Base-by-base conservation (phyloP, 2,329 filamentous ascomycete species). In the Penicillium sp. region DNA sequence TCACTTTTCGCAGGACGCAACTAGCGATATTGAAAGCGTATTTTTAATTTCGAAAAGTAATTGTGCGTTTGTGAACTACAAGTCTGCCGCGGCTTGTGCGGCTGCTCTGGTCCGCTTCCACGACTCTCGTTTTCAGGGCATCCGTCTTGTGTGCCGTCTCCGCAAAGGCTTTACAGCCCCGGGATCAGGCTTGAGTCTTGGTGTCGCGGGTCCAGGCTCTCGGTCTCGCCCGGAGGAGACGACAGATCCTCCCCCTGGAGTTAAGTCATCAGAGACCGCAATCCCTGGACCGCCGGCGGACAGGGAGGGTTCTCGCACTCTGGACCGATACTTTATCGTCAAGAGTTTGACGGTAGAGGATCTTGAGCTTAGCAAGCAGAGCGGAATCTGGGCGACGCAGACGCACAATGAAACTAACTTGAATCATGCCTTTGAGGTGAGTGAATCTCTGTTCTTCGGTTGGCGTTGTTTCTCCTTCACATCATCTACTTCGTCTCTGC, bases 11-110 rank as follows among this genome's bases (percentile, higher is more conserved):
- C 87, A 86, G 64, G 89, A 93, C 66, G 89, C 92, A 0, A 84
- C 83, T 0, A 85, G 82, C 45, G 85, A 93, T 1, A 86, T 98
- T 25, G 91, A 97, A 73, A 97, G 93, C 51, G 81, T 98, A 0
- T 97, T 98, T 68, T 80, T 98, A 38, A 98, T 98, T 43, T 94
- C 93, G 0, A 97, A 97, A 76, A 97, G 93, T 75, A 97, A 97
- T 73, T 98, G 94, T 72, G 94, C 93, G 0, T 98, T 98, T 79
- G 92, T 96, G 66, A 98, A 98, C 72, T 98, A 96, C 75, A 91
- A 89, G 64, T 90, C 92, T 54, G 93, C 97, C 70, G 79, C 82
- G 3, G 87, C 87, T 5, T 97, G 93, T 72, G 79, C 85, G 6
- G 83, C 85, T 8, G 94, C 94, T 0, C 91, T 97, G 80, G 84